Base-by-base conservation (phyloP, 202 grass and related monocot species). In the Zoysia matrella region DNA sequence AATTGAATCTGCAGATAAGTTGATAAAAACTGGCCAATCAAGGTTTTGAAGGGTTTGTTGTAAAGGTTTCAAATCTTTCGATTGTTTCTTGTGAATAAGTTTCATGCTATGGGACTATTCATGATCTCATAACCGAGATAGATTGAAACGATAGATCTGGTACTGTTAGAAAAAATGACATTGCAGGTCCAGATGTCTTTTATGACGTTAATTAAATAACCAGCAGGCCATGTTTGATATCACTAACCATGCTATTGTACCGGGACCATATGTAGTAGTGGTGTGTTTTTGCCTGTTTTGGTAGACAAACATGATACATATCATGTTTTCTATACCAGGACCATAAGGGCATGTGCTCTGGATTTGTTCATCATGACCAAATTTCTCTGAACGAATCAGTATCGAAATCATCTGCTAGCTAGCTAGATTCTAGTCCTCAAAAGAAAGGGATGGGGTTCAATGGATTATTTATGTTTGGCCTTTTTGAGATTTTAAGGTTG, bases 1-100 rank as follows among this genome's bases (percentile, higher is more conserved):
- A 48, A n/a, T 81, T 75, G 36, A 74, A 43, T 63, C 56, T 80
- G 47, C 1, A 75, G n/a, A 44, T 4, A 62, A 51, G 70, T 73
- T 71, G 36, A 53, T 71, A 11, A 30, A 44, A 44, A 80, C 60
- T 22, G 22, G 22, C 22, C 22, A 22, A 22, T 22, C 22, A 22
- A 47, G 60, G 42, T 76, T 56, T 39, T 69, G 36, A 54, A 15
- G 36, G 66, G 47, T 22, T 11, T 65, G 54, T 46, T 66, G 58
- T 9, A 47, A 71, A 46, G 11, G 18, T 76, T 4, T 52, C 52
- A 71, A 22, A 22, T 22, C 22, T 22, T 22, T 22, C 22, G 22
- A 71, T 45, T 22, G 14, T 46, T 16, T 81, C n/a, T 60, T 63
- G 39, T 44, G 46, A 71, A 58, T 3, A 7, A 52, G 36, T 2